These are phyloP conservation scores for Corchorus olitorius DNA, from an alignment of 345 rosid species.

Conservation along the genomic window DNA sequence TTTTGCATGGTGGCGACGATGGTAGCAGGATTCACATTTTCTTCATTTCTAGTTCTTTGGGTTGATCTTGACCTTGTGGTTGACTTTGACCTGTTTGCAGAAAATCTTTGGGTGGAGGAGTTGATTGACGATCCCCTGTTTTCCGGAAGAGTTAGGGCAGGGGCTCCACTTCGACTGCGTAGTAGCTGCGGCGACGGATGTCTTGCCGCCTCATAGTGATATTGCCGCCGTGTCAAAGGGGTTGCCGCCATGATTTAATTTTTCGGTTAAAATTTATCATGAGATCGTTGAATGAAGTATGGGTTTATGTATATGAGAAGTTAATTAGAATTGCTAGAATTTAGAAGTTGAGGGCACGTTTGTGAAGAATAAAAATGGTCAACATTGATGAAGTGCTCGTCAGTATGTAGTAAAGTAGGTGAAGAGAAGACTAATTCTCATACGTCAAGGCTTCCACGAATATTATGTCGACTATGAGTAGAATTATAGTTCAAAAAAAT, in stretches of 20 bases:
- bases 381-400: neutral
- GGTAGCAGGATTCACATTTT: conserved; percentile 10
- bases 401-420: neutral
- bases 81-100: conserved; percentile 39
- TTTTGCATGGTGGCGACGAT: conserved; percentile 14
- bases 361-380: neutral
- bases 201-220: neutral
- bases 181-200: conserved; percentile 26
- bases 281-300: neutral
- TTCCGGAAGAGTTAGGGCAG: conserved; percentile 18
- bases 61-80: conserved; percentile 36
- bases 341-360: conserved; percentile 21
- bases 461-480: neutral
- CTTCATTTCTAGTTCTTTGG: conserved; percentile 8
- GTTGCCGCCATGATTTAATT: conserved; percentile 28
- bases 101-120: conserved; percentile 25
- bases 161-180: conserved; percentile 51
- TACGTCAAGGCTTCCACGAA: conserved; percentile 24
- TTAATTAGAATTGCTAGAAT: neutral
- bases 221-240: conserved; percentile 21
- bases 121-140: conserved; percentile 13
- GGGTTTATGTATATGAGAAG: neutral
- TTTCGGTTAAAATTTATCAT: neutral
- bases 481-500: no score
- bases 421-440: conserved; percentile 10